Evolutionary conservation across 257 asterid species (phyloP).

Genomic region (Nicotiana tabacum): DNA sequence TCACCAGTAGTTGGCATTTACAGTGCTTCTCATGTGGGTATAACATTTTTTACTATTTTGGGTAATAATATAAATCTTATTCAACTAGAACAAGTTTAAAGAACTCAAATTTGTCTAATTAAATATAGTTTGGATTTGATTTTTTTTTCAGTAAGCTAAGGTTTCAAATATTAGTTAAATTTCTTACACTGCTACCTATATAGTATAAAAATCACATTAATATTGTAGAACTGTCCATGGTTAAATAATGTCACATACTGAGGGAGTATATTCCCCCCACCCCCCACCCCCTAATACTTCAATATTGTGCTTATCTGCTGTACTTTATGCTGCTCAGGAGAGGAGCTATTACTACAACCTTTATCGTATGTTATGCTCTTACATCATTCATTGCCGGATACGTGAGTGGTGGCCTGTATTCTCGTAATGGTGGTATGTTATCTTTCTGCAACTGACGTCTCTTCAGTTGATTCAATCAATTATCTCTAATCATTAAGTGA

Average conservation of each 20-base stretch:
- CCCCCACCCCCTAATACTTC: background rate
- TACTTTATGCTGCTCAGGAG: constrained; percentile 47
- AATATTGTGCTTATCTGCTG: background rate
- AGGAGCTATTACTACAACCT: constrained; percentile 77
- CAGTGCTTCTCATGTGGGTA: background rate
- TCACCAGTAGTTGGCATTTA: background rate
- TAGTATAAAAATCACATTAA: background rate
- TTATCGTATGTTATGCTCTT: constrained; percentile 68
- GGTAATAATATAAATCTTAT: background rate
- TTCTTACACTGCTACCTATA: background rate
- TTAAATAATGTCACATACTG: background rate
- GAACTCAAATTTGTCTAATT: background rate
- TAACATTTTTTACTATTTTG: background rate
- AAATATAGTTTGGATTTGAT: background rate
- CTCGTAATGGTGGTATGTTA: constrained; percentile 66
- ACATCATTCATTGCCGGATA: constrained; percentile 84
- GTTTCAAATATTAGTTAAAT: background rate
- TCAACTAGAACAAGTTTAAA: background rate
- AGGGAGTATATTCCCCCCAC: background rate
- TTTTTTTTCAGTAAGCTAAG: background rate
- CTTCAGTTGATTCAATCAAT: constrained; percentile 2
- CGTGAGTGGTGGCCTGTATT: constrained; percentile 80
- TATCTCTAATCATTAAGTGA: background rate
- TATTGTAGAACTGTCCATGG: background rate
- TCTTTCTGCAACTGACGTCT: background rate